Conservation (phyloP, 148 eudicot genomes). For the Vaccinium myrtillus region DNA sequence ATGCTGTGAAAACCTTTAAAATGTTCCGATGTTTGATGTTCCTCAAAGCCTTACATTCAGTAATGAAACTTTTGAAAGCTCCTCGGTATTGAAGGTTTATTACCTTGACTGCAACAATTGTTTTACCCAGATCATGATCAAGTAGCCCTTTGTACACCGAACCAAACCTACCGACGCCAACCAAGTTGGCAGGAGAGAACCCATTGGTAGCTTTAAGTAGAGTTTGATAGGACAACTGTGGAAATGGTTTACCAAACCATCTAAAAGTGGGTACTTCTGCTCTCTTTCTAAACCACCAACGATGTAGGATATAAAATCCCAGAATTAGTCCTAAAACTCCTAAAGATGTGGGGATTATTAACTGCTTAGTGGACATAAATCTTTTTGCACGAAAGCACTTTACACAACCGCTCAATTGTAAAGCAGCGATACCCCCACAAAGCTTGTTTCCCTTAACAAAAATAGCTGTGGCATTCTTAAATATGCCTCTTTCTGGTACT, state of each 20-base stretch:
- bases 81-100: too few species aligned
- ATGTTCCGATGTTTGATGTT: too few species aligned
- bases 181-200: too few species aligned
- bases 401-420: slow-evolving; percentile 21
- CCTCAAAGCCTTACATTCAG: too few species aligned
- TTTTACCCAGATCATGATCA: background rate
- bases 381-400: background rate
- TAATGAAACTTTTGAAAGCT: too few species aligned
- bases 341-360: background rate
- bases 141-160: background rate
- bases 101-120: background rate
- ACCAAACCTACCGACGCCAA: background rate
- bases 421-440: slow-evolving; percentile 32
- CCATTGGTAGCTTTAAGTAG: background rate
- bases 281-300: background rate
- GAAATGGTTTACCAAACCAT: background rate
- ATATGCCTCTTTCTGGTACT: too few species aligned
- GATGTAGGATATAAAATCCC: background rate
- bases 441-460: background rate
- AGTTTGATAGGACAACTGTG: slow-evolving; percentile 2
- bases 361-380: background rate
- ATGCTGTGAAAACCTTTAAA: too few species aligned
- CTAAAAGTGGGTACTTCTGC: background rate
- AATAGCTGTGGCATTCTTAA: too few species aligned
- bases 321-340: background rate